Evolutionary conservation across 2,329 filamentous ascomycete genomes (phyloP).

Genomic region (Metarhizium rileyi): DNA sequence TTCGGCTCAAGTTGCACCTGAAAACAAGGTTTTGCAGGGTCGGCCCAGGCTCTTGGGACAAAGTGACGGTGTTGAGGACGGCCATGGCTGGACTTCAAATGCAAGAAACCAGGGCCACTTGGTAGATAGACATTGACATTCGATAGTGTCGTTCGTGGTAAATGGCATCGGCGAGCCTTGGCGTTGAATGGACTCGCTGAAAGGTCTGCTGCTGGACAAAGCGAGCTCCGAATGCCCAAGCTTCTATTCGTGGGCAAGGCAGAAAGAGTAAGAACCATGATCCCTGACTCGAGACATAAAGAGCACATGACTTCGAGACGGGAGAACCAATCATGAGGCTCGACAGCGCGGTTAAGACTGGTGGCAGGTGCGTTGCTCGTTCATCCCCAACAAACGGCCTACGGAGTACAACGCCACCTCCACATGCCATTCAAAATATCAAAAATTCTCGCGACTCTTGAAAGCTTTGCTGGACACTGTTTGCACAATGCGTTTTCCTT

Average conservation of each 20-base stretch:
- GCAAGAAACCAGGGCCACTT: not conserved
- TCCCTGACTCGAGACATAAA: too few species aligned
- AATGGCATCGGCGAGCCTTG: not conserved
- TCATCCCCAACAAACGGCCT: too few species aligned
- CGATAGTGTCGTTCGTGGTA: not conserved
- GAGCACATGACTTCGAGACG: too few species aligned
- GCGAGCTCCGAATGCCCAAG: not conserved
- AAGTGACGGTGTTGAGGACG: not conserved
- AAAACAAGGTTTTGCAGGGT: slow-evolving; percentile 6
- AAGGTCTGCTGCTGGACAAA: too few species aligned
- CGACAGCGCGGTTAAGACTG: too few species aligned
- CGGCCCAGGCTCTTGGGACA: slow-evolving; percentile 10
- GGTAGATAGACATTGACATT: not conserved
- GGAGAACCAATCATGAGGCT: too few species aligned
- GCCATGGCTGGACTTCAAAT: not conserved
- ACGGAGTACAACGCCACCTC: too few species aligned
- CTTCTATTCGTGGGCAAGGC: not conserved
- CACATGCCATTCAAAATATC: too few species aligned
- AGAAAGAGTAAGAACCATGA: too few species aligned
- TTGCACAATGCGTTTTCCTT: not conserved
- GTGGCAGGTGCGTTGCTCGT: too few species aligned
- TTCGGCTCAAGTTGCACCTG: slow-evolving; percentile 3
- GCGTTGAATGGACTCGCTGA: not conserved
- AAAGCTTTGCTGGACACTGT: too few species aligned
- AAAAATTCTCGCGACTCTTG: too few species aligned